Percentiles rank a stretch among this genome's conserved stretches.
phyloP scores from a whole-genome alignment of 2,329 filamentous ascomycete genomes.

The Penicillium glabrum region DNA sequence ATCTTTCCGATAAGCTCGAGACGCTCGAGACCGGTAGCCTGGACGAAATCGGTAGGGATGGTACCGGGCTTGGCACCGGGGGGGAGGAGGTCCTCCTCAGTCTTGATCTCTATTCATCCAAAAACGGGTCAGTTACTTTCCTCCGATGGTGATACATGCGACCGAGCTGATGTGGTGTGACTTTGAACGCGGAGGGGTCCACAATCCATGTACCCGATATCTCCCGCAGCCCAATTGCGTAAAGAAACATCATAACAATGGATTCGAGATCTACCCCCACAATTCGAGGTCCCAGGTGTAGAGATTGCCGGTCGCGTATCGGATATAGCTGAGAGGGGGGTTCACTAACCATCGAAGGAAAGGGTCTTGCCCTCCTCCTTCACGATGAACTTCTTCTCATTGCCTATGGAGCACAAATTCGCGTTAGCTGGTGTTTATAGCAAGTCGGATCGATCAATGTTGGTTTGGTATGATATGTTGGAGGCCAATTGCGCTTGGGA shows the following conservation, averaged over 20 bases:
- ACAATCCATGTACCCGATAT: slow-evolving; percentile 11
- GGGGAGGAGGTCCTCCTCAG: slow-evolving; percentile 76
- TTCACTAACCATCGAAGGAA: slow-evolving; percentile 45
- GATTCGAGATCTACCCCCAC: not conserved
- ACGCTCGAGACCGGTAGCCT: slow-evolving; percentile 96
- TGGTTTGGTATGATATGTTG: not conserved
- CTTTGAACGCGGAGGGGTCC: slow-evolving; percentile 8
- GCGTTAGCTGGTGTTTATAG: slow-evolving; percentile 23
- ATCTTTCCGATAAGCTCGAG: slow-evolving; percentile 99
- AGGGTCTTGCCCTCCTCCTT: slow-evolving; percentile 46
- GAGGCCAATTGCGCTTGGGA: slow-evolving; percentile 23
- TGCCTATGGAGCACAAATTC: slow-evolving; percentile 25
- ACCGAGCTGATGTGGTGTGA: not conserved
- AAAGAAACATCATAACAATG: not conserved
- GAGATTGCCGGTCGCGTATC: slow-evolving; percentile 14
- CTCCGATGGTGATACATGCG: not conserved
- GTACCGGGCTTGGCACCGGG: slow-evolving; percentile 80
- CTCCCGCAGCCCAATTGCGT: slow-evolving; percentile 12
- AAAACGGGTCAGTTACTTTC: slow-evolving; percentile 19
- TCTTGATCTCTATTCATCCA: slow-evolving; percentile 69
- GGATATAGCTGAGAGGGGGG: not conserved
- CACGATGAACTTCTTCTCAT: slow-evolving; percentile 41
- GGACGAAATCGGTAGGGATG: slow-evolving; percentile 90
- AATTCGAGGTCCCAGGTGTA: slow-evolving; percentile 6
- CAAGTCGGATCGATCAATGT: not conserved